Conservation (phyloP, 768 basidiomycete species). For the Paxillus involutus region DNA sequence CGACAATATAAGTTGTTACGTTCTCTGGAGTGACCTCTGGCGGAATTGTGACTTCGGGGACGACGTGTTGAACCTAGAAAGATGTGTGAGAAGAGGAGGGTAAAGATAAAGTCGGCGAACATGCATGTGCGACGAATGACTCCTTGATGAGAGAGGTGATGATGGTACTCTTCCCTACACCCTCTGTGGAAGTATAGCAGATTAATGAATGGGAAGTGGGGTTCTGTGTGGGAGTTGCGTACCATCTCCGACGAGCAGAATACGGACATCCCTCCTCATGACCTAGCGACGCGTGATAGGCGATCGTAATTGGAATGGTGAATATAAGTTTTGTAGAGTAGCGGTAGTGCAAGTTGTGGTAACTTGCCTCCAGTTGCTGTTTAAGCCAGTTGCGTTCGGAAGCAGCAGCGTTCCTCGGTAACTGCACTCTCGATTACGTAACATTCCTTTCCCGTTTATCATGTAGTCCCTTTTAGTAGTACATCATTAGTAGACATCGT, state of each 20-base stretch:
- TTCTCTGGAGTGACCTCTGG: constrained; percentile 97
- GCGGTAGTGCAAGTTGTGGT: background rate
- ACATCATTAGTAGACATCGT: no score
- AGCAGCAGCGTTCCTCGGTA: no score
- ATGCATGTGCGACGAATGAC: constrained; percentile 85
- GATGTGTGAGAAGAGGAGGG: constrained; percentile 2
- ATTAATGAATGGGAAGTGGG: background rate
- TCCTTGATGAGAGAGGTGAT: constrained; percentile 97
- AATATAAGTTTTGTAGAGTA: background rate
- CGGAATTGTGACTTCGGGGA: constrained; percentile 97
- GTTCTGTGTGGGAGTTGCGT: constrained; percentile 27
- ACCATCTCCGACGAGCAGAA: constrained; percentile 95
- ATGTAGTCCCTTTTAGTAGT: no score
- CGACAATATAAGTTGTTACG: constrained; percentile 96
- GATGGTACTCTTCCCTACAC: constrained; percentile 97
- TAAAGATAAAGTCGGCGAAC: constrained; percentile 16
- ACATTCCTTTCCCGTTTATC: no score
- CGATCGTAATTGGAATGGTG: background rate
- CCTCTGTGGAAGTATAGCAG: constrained; percentile 53
- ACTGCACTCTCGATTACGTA: no score
- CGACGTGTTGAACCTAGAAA: constrained; percentile 84
- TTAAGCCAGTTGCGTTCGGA: background rate
- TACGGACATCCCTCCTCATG: constrained; percentile 93
- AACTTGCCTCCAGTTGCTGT: background rate
- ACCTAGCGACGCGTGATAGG: constrained; percentile 14